These are phyloP conservation scores for Solanum tacnaense DNA, from an alignment of 257 asterid genomes.

Conservation along the genomic window DNA sequence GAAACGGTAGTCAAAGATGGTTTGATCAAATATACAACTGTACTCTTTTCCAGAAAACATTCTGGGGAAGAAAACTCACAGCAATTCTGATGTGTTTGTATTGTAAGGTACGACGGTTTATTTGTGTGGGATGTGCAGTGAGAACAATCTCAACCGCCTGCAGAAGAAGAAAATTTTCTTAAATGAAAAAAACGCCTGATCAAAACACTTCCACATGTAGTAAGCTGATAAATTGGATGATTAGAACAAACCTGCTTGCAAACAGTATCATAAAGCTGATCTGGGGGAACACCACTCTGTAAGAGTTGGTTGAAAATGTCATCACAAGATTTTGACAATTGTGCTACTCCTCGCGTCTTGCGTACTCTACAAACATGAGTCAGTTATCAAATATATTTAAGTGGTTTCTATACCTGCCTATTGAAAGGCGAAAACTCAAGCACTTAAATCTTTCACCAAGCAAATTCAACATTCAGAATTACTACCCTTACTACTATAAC, in stretches of 20 bases:
- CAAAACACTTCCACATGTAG: neutral
- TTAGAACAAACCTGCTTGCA: conserved; percentile 68
- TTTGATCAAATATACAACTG: neutral
- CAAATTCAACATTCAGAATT: neutral
- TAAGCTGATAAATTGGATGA: neutral
- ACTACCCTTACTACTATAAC: neutral
- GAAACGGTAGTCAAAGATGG: neutral
- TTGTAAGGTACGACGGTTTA: conserved; percentile 85
- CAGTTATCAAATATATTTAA: neutral
- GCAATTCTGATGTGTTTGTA: conserved; percentile 93
- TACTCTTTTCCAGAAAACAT: neutral
- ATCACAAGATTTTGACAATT: conserved; percentile 80
- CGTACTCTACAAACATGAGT: conserved; percentile 53
- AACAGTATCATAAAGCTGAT: conserved; percentile 69
- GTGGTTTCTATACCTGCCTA: neutral
- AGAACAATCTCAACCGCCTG: conserved; percentile 98
- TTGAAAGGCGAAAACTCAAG: neutral
- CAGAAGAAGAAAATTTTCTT: neutral
- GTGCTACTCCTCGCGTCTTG: conserved; percentile 40
- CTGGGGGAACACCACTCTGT: conserved; percentile 74
- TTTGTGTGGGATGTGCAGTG: conserved; percentile 98
- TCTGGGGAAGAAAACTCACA: conserved; percentile 24
- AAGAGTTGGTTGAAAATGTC: conserved; percentile 75
- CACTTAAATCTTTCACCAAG: neutral
- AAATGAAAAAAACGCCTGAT: neutral